Conservation (phyloP, 768 basidiomycete genomes). For the Boletus eberwhitei region DNA sequence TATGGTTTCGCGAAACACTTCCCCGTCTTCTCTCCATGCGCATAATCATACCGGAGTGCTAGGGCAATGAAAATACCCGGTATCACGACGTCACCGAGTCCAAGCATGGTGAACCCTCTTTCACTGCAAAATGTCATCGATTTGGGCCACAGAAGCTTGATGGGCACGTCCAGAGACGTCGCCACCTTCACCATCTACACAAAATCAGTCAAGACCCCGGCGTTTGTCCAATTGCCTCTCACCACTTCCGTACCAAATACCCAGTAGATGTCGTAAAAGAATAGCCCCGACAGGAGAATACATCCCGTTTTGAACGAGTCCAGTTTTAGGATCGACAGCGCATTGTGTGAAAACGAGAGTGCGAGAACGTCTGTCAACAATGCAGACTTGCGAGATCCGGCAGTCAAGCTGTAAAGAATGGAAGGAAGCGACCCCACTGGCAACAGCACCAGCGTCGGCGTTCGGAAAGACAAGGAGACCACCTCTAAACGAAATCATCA, state of each 20-base stretch:
- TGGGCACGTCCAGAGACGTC: slow-evolving; percentile 83
- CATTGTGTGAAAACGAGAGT: slow-evolving; percentile 81
- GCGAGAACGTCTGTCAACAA: slow-evolving; percentile 71
- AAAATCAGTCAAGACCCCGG: not conserved
- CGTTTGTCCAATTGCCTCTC: slow-evolving; percentile 28
- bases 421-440: slow-evolving; percentile 65
- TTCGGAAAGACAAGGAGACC: slow-evolving; percentile 46
- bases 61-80: slow-evolving; percentile 74
- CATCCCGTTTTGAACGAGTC: slow-evolving; percentile 89
- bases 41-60: slow-evolving; percentile 80
- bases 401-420: slow-evolving; percentile 53
- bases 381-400: slow-evolving; percentile 51
- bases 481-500: slow-evolving; percentile 26
- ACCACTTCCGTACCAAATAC: slow-evolving; percentile 88
- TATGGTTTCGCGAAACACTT: slow-evolving; percentile 62
- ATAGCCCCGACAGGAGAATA: slow-evolving; percentile 77
- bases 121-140: slow-evolving; percentile 46
- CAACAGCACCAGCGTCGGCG: slow-evolving; percentile 53
- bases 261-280: slow-evolving; percentile 95
- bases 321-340: slow-evolving; percentile 73
- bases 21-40: slow-evolving; percentile 38
- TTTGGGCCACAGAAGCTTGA: slow-evolving; percentile 89
- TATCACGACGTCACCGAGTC: slow-evolving; percentile 81
- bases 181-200: slow-evolving; percentile 90
- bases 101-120: slow-evolving; percentile 82